Evolutionary conservation across 805 yeast genomes (phyloP).

Genomic region (Hermanozyma aechmeae): DNA sequence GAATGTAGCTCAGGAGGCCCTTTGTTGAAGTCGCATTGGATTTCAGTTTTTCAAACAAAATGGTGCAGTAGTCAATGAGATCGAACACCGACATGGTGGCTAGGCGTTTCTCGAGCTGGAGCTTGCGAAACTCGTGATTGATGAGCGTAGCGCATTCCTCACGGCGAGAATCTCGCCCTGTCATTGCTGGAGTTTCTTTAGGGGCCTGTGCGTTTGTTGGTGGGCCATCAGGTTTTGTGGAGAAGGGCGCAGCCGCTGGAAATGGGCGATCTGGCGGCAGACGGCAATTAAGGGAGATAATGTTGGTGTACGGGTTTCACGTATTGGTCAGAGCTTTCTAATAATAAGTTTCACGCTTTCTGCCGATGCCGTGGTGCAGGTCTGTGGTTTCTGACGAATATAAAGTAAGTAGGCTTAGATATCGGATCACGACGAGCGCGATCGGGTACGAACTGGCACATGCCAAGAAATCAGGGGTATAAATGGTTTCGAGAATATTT

Average conservation of each 20-base stretch:
- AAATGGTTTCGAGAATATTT: no score
- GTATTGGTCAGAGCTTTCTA: not conserved
- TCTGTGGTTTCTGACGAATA: not conserved
- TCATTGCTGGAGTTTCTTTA: not conserved
- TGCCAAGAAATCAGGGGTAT: no score
- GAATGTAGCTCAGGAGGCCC: conserved; percentile 18
- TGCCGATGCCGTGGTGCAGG: not conserved
- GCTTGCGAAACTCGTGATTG: conserved; percentile 24
- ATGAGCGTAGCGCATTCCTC: conserved; percentile 8
- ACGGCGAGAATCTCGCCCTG: not conserved
- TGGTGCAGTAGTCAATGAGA: conserved; percentile 30
- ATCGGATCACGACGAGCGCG: not conserved
- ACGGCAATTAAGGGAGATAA: not conserved
- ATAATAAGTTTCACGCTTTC: not conserved
- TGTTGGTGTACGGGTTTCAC: not conserved
- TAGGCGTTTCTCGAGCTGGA: conserved; percentile 24
- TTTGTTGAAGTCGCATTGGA: conserved; percentile 6
- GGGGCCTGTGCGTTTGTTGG: not conserved
- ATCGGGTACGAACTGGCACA: no score
- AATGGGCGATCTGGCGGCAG: not conserved
- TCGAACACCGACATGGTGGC: conserved; percentile 28
- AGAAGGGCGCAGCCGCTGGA: not conserved
- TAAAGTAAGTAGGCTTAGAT: not conserved
- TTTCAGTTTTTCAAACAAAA: conserved; percentile 24
- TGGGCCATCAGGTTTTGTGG: not conserved